Percentiles rank a stretch among this genome's conserved stretches.
These are phyloP conservation scores for Zymoseptoria passerinii DNA, from an alignment of 2,329 filamentous ascomycete species.

Conservation along the genomic window DNA sequence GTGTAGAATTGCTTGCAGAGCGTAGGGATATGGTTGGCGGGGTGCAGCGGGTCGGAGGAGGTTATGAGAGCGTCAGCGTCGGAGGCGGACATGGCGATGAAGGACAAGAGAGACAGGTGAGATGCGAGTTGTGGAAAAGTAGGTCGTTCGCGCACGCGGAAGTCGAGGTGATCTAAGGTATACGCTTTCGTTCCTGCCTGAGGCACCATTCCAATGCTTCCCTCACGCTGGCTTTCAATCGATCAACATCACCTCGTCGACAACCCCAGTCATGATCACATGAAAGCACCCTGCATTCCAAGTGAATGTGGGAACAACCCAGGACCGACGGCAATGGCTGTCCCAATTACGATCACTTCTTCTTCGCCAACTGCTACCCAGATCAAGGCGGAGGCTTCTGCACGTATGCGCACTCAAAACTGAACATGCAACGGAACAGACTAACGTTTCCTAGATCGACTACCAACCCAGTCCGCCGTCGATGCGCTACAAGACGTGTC, in stretches of 20 bases:
- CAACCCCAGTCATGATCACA: neutral
- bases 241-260: neutral
- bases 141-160: neutral
- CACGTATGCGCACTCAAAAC: conserved; percentile 1
- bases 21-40: conserved; percentile 87
- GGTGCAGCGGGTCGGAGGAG: conserved; percentile 68
- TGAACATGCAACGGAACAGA: too few species aligned
- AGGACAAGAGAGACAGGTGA: too few species aligned
- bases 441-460: conserved; percentile 6
- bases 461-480: conserved; percentile 10
- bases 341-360: conserved; percentile 3
- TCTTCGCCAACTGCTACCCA: conserved; percentile 5
- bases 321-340: conserved; percentile 2
- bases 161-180: neutral
- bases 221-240: neutral
- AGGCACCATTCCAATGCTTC: neutral
- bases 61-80: conserved; percentile 46
- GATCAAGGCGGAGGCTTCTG: neutral
- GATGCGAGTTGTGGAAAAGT: too few species aligned
- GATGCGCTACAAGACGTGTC: conserved; percentile 5
- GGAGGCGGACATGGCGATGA: neutral
- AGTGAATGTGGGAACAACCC: neutral
- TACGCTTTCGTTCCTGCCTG: neutral
- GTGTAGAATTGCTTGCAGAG: conserved; percentile 95
- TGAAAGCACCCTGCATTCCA: neutral